Evolutionary conservation across 306 rosid species (phyloP).

Genomic region (Rubus parviflorus): DNA sequence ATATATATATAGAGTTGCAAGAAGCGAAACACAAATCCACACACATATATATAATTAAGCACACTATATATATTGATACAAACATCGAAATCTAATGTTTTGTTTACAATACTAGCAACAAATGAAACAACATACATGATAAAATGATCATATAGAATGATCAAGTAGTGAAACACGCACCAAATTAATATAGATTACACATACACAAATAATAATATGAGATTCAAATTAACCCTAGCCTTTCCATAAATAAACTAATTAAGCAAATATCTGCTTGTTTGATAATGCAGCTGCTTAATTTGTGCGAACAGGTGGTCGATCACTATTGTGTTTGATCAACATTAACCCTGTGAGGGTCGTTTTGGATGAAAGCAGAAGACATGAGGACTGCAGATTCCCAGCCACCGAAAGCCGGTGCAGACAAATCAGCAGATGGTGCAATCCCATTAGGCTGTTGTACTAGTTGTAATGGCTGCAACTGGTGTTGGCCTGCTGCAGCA

Average conservation of each 20-base stretch:
- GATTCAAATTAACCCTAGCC: not conserved
- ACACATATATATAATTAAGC: not conserved
- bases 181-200: not conserved
- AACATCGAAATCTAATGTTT: not conserved
- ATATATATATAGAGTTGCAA: not conserved
- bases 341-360: slow-evolving; percentile 22
- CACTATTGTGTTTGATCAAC: not conserved
- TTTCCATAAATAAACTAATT: not conserved
- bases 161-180: not conserved
- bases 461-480: not conserved
- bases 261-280: not conserved
- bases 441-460: slow-evolving; percentile 23
- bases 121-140: not conserved
- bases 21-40: not conserved
- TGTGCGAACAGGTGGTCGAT: not conserved
- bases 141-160: not conserved
- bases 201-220: slow-evolving; percentile 7
- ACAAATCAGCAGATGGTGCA: not conserved
- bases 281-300: slow-evolving; percentile 1
- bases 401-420: slow-evolving; percentile 7
- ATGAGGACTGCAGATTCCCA: slow-evolving; percentile 47
- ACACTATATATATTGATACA: not conserved
- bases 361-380: slow-evolving; percentile 41
- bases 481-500: slow-evolving; percentile 28
- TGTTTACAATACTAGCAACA: slow-evolving; percentile 1